Evolutionary conservation across 1,284 basidiomycete species (phyloP), one percentile per base, ranked within the genome.

Genomic region (Boletus smithii): DNA sequence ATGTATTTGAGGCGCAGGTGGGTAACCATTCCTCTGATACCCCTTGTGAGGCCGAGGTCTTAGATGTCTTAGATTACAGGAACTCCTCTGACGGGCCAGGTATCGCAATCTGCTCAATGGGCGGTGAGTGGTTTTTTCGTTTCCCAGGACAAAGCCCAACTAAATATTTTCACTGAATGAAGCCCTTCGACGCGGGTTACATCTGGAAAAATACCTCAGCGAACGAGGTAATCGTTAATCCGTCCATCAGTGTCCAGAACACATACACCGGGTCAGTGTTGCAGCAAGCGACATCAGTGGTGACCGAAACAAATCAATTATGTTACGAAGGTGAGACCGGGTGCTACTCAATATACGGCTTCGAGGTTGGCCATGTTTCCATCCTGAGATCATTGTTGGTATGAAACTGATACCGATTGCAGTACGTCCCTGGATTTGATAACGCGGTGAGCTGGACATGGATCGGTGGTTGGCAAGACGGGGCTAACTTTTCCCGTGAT

Each of bases 61-160:
- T 41, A 29, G 34, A 16, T 42, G 13, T 31, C 14, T 32, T 42
- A 77, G 75, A 68, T 81, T 20, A 71, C 73, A 32, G 64, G 69
- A 29, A 54, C 66, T 13, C 74, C 75, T 16, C 52, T 76, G 14
- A 53, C 55, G 6, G 70, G 78, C 5, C 70, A 74, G 53, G 81
- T 86, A 18, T 86, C 84, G 0, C 83, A 86, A 53, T 84, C 81
- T 53, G 73, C 69, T 30, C 77, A 81, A 56, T 82, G 82, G 80
- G 83, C 79, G 54, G 83, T 84, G 53, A 62, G 80, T 72, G 31
- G 10, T 22, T 44, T 37, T 35, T 22, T 27, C 8, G 8, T 35
- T 40, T 31, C 20, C 17, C n/a, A 22, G 27, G 26, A 5, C 20
- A 16, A 14, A 3, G 4, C 3, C 2, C 32, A 41, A 36, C 41